These are phyloP conservation scores for Solanum medicagineum DNA, from an alignment of 257 asterid genomes.

Conservation along the genomic window DNA sequence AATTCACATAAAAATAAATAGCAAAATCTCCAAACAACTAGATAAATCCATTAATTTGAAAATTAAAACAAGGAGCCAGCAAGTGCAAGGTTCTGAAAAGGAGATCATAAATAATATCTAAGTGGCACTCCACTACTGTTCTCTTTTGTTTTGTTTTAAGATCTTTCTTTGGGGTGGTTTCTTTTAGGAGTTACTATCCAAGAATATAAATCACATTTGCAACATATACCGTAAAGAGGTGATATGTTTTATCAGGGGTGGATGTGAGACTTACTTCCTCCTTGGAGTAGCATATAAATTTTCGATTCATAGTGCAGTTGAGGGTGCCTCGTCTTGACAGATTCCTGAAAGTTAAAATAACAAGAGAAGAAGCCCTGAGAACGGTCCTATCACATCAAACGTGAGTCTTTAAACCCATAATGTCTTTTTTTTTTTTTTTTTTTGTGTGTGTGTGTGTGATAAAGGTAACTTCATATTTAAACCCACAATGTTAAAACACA, in stretches of 20 bases:
- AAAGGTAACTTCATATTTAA: too few species aligned
- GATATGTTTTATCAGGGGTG: background rate
- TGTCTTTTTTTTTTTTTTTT: too few species aligned
- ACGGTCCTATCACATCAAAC: background rate
- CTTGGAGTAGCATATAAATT: constrained; percentile 82
- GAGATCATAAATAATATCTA: background rate
- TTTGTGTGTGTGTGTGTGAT: too few species aligned
- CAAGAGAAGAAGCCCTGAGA: background rate
- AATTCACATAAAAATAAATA: background rate
- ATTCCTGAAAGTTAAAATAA: constrained; percentile 37
- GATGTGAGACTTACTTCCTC: constrained; percentile 61
- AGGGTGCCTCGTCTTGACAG: constrained; percentile 73
- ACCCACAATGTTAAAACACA: background rate
- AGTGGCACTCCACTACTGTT: background rate
- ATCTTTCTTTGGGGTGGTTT: background rate
- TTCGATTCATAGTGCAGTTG: constrained; percentile 88
- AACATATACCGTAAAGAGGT: background rate
- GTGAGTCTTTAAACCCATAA: background rate
- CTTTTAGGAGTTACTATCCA: background rate
- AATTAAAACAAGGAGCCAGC: background rate
- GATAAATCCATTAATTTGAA: background rate
- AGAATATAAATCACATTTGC: background rate
- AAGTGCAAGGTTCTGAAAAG: background rate
- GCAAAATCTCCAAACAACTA: background rate
- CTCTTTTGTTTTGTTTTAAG: background rate